Evolutionary conservation across 441 rosid species (phyloP).

Genomic region (Rhodomyrtus psidioides): DNA sequence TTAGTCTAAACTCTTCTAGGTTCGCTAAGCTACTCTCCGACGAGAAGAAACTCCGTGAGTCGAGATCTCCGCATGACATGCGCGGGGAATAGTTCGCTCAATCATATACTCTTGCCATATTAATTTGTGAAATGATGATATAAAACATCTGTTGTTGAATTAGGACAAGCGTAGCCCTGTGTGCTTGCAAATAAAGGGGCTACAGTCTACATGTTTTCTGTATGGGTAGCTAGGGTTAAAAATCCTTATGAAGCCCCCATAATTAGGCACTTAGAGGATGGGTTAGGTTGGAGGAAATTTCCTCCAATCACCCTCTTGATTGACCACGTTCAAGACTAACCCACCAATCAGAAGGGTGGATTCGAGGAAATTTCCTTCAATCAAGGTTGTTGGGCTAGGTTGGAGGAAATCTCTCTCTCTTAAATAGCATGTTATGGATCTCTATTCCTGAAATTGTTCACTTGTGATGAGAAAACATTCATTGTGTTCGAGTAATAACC

Average conservation of each 20-base stretch:
- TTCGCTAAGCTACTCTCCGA: slow-evolving; percentile 35
- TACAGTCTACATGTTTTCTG: not conserved
- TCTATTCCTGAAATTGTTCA: not conserved
- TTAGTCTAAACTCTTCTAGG: not conserved
- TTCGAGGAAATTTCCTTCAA: not conserved
- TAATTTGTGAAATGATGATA: not conserved
- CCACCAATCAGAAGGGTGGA: not conserved
- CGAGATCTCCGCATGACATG: not conserved
- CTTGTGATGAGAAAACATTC: not conserved
- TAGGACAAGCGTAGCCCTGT: not conserved
- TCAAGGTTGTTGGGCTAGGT: no score
- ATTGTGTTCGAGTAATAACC: not conserved
- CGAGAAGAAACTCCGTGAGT: slow-evolving; percentile 29
- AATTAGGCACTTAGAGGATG: not conserved
- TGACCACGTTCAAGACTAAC: not conserved
- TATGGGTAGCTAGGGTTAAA: not conserved
- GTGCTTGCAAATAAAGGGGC: not conserved
- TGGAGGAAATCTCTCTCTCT: not conserved
- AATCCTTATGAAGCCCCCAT: not conserved
- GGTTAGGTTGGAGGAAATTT: not conserved
- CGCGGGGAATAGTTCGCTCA: not conserved
- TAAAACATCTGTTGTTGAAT: not conserved
- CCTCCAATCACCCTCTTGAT: not conserved
- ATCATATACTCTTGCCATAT: not conserved
- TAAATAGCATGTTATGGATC: not conserved